Base-by-base conservation (phyloP, 202 grass and related monocot genomes). In the Thinopyrum obtusiflorum region DNA sequence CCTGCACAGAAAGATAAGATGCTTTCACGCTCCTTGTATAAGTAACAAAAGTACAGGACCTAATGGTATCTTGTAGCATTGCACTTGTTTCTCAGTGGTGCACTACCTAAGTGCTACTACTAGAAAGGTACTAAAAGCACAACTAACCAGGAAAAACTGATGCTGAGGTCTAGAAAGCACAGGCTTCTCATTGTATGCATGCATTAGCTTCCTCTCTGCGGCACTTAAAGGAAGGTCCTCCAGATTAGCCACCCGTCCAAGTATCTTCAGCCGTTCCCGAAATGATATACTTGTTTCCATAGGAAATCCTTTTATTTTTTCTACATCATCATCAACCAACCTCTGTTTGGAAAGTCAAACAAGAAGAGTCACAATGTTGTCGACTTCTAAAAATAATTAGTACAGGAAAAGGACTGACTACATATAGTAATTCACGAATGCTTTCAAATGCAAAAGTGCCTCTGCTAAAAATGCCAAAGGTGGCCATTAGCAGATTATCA, bases 121-220 rank as follows among this genome's bases (percentile, higher is more conserved):
- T 65, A 65, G 29, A 53, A 12, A 36, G 28, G 33, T 78, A 63
- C 7, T 49, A 61, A 24, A 87, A 53, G 25, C 33, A 85, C 26
- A 85, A 82, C 89, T 85, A 83, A 99, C 97, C 93, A 84, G 83
- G 87, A 91, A 94, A 88, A 99, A 99, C 2, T 97, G 88, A 64
- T 99, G 97, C 24, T 99, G 93, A 78, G 97, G 93, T 76, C 97
- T 94, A 69, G 97, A 94, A 60, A 99, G 90, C 83, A 99, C 93
- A 23, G 97, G 97, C 75, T 99, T 99, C 80, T 99, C 97, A 11
- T 99, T 99, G 81, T 99, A 99, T 35, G 97, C 92, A 85, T 89
- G 85, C 97, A 99, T 99, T 71, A 99, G 83, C 76, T 99, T 99
- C 85, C 93, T 94, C 83, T 99, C 97, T 1, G 93, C 92, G 28